A percentile compares a stretch with the other conserved stretches of the same genome.
Conservation (phyloP, 2,329 filamentous ascomycete genomes). For the Dactylella cylindrospora region DNA sequence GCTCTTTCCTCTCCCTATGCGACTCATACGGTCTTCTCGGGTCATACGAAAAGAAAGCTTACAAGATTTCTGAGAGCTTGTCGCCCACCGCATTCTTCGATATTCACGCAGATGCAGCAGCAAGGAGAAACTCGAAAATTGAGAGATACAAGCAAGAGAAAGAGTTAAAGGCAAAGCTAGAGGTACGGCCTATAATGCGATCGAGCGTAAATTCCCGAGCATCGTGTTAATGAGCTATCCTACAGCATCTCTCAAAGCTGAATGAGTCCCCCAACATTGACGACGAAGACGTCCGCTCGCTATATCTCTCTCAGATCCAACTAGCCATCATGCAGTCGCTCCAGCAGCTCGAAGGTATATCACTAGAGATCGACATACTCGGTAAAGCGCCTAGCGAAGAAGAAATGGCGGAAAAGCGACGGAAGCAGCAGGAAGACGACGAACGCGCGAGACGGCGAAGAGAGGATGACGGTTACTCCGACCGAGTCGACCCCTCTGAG, state of each 20-base stretch:
- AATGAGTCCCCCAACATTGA: conserved; percentile 63
- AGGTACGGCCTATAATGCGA: too few relatives aligned
- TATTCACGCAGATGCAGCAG: conserved; percentile 59
- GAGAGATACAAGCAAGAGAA: conserved; percentile 82
- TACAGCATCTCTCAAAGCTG: conserved; percentile 17
- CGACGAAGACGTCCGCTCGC: conserved; percentile 76
- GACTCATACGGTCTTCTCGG: conserved; percentile 76
- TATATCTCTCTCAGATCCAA: conserved; percentile 74
- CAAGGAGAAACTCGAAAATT: conserved; percentile 80
- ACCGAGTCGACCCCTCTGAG: conserved; percentile 70
- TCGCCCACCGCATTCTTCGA: conserved; percentile 26
- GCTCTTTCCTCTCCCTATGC: conserved; percentile 72
- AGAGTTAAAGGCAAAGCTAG: conserved; percentile 77
- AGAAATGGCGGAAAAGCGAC: conserved; percentile 50
- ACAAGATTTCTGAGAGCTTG: conserved; percentile 49
- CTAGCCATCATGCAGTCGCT: conserved; percentile 78
- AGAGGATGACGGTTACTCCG: conserved; percentile 61
- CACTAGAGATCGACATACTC: conserved; percentile 80
- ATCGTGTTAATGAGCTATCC: conserved; percentile 43
- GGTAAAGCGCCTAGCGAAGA: conserved; percentile 66
- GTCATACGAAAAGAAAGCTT: conserved; percentile 66
- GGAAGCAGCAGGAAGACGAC: conserved; percentile 53
- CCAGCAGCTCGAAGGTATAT: conserved; percentile 81
- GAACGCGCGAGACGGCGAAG: conserved; percentile 57
- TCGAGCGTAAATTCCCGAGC: too few relatives aligned